Evolutionary conservation across 2,329 filamentous ascomycete species (phyloP), one percentile per base, ranked within the genome.

Genomic region (Apiospora kogelbergensis): DNA sequence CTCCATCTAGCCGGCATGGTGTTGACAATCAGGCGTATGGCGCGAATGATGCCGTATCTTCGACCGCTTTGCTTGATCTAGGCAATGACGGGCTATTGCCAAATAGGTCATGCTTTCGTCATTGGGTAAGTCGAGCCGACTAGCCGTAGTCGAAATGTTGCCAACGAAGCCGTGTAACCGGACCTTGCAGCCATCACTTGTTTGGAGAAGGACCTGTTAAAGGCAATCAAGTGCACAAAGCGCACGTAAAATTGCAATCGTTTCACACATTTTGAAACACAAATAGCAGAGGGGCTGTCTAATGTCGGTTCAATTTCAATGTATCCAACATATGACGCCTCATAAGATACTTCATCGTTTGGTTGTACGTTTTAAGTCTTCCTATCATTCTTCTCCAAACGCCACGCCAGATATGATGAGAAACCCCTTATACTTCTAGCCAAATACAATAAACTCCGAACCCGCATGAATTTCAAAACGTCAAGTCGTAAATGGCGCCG

Each of bases 301-400:
- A 24, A 24, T 22, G 10, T 46, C 30, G 30, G 15, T 33, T 33
- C 3, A n/a, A 33, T 57, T n/a, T 33, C 48, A 57, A 6, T 20
- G 10, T 60, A 37, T 37, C 22, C 37, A 60, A 13, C 53, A 11
- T 6, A n/a, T 11, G 7, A 17, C 2, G 46, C 46, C 24, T 15
- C 6, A 37, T n/a, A 7, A 53, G 11, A 5, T 20, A 7, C 33
- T 33, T 33, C 33, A 7, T 33, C 33, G 33, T 33, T 33, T n/a
- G 22, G 4, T 4, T 15, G 45, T 30, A 26, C 7, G 30, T 37
- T 11, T 37, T 22, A n/a, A 13, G 17, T 11, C 53, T 11, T 11
- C 53, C 7, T 42, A 40, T 65, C 63, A 42, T 65, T 40, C n/a
- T 20, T 26, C 63, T 22, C 65, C 44, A 53, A 66, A 66, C 65